A percentile compares a stretch with the other conserved stretches of the same genome.
phyloP scores from a whole-genome alignment of 495 filamentous ascomycete species.

The Penicillium coprophilum region DNA sequence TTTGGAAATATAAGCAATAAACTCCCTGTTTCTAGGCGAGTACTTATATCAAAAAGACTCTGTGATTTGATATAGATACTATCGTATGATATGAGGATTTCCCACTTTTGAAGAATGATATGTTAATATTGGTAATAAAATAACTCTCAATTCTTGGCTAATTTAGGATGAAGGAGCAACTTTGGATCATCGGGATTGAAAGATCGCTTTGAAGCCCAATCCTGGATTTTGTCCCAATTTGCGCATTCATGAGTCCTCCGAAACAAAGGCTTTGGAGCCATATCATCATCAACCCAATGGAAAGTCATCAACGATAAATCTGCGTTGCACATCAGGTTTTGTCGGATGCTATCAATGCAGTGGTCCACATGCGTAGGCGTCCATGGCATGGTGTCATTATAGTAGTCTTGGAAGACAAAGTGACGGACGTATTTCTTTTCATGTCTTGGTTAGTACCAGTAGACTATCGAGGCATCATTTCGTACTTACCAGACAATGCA shows the following conservation, averaged over 20 bases:
- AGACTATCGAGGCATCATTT: neutral
- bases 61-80: too few species aligned
- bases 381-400: neutral
- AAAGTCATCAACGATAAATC: slow-evolving; percentile 27
- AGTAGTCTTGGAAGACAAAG: neutral
- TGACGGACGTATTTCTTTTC: neutral
- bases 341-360: slow-evolving; percentile 33
- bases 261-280: slow-evolving; percentile 13
- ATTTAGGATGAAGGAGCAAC: neutral
- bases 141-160: too few species aligned
- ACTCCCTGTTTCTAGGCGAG: too few species aligned
- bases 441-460: neutral
- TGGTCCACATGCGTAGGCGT: slow-evolving; percentile 20
- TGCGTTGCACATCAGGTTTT: slow-evolving; percentile 32
- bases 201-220: slow-evolving; percentile 7
- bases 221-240: slow-evolving; percentile 15
- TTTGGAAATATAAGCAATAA: too few species aligned
- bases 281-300: slow-evolving; percentile 5
- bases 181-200: slow-evolving; percentile 12
- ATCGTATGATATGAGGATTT: too few species aligned
- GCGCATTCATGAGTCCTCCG: slow-evolving; percentile 15
- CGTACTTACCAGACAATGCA: neutral
- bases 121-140: too few species aligned
- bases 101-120: too few species aligned
- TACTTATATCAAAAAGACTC: too few species aligned